phyloP scores from a whole-genome alignment of 768 basidiomycete species.

The Boletus pseudo-olivaceus region DNA sequence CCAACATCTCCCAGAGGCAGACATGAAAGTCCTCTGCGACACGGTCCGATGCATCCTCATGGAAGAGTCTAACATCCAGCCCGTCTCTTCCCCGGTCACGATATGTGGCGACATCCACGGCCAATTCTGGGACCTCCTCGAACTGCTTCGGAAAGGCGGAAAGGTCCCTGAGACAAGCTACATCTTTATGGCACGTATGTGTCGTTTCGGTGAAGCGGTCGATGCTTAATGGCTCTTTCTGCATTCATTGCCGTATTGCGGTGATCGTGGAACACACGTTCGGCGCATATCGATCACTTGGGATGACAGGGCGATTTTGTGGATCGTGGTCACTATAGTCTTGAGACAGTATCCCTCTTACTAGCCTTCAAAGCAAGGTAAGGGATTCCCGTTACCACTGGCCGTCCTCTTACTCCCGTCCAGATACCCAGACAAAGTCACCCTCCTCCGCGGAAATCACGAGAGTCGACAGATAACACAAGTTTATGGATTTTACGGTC shows the following conservation, averaged over 20 bases:
- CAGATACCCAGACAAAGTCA: conserved; percentile 92
- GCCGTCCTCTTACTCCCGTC: conserved; percentile 4
- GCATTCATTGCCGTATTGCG: not conserved
- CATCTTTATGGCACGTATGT: conserved; percentile 89
- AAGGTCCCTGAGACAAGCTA: conserved; percentile 86
- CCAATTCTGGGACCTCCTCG: conserved; percentile 95
- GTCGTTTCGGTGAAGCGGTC: conserved; percentile 24
- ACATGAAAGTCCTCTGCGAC: conserved; percentile 92
- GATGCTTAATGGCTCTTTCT: conserved; percentile 25
- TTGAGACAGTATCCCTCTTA: conserved; percentile 90
- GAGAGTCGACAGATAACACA: conserved; percentile 98
- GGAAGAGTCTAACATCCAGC: conserved; percentile 97
- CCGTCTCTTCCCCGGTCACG: conserved; percentile 92
- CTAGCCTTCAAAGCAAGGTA: conserved; percentile 88
- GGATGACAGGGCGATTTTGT: conserved; percentile 86
- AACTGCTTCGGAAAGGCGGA: conserved; percentile 83
- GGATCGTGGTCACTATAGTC: conserved; percentile 92
- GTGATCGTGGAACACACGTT: not conserved
- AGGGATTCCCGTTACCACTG: conserved; percentile 10
- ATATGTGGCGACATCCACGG: conserved; percentile 97
- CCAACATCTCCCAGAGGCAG: conserved; percentile 82
- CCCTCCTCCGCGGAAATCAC: conserved; percentile 90
- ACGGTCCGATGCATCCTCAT: conserved; percentile 85
- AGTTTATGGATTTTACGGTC: conserved; percentile 98
- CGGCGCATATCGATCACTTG: not conserved